Evolutionary conservation across 2,329 filamentous ascomycete species (phyloP).

Genomic region (Chrysoporthe austroafricana): DNA sequence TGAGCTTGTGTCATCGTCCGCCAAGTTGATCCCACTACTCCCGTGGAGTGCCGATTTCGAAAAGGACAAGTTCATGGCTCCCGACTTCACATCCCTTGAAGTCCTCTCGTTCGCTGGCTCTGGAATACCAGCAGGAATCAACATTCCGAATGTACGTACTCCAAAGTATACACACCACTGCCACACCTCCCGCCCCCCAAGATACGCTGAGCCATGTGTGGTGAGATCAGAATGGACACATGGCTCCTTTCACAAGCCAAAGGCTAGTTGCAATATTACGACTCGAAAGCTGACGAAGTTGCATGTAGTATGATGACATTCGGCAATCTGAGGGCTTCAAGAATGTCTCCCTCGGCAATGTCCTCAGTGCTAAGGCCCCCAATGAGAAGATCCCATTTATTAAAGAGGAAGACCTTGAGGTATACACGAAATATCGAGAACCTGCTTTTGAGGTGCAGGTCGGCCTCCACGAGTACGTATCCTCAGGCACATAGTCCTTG

Average conservation of each 20-base stretch:
- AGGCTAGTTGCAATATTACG: background rate
- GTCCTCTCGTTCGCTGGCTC: constrained; percentile 79
- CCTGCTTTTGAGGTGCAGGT: constrained; percentile 94
- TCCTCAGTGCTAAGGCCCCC: constrained; percentile 86
- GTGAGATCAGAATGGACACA: background rate
- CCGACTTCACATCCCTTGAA: constrained; percentile 94
- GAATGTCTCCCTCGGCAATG: constrained; percentile 91
- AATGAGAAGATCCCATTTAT: constrained; percentile 95
- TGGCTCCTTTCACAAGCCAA: background rate
- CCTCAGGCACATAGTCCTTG: too few species aligned
- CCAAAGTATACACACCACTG: background rate
- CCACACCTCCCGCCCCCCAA: background rate
- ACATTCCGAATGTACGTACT: constrained; percentile 59
- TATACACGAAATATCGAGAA: constrained; percentile 84
- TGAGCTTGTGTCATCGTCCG: constrained; percentile 79
- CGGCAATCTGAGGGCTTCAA: constrained; percentile 87
- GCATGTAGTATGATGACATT: constrained; percentile 66
- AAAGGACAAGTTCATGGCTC: constrained; percentile 93
- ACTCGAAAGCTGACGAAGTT: background rate
- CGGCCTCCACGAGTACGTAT: constrained; percentile 75
- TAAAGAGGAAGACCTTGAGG: constrained; percentile 71
- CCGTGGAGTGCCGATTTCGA: constrained; percentile 91
- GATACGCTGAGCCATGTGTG: background rate
- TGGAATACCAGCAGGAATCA: constrained; percentile 70
- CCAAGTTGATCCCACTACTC: constrained; percentile 82